phyloP scores from a whole-genome alignment of 1,284 basidiomycete species.

The Cryptococcus jaspeensis region DNA sequence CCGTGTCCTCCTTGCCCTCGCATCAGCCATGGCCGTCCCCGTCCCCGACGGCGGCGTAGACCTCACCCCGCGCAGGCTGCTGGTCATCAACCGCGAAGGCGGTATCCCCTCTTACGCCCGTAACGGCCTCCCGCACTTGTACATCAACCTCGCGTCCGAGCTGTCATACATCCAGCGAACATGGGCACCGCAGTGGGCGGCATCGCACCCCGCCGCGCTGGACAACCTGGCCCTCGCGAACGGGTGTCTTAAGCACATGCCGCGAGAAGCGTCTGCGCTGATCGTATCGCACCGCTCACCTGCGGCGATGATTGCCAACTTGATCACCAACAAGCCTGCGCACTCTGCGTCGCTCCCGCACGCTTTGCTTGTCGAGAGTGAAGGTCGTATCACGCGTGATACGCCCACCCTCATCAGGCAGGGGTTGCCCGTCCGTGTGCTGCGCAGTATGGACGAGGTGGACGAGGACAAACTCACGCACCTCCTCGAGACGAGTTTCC shows the following conservation, averaged over 20 bases:
- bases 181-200: slow-evolving; percentile 74
- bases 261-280: slow-evolving; percentile 84
- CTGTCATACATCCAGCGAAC: slow-evolving; percentile 81
- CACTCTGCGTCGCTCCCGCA: slow-evolving; percentile 93
- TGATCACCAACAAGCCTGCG: slow-evolving; percentile 98
- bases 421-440: slow-evolving; percentile 81
- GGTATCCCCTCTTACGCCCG: slow-evolving; percentile 98
- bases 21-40: slow-evolving; percentile 70
- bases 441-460: slow-evolving; percentile 63
- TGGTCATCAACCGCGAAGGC: slow-evolving; percentile 97
- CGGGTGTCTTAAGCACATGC: slow-evolving; percentile 90
- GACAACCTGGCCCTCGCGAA: slow-evolving; percentile 83
- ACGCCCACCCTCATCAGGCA: slow-evolving; percentile 91
- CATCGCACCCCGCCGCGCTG: slow-evolving; percentile 80
- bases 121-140: slow-evolving; percentile 87
- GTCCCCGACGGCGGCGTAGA: slow-evolving; percentile 50
- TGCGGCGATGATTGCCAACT: slow-evolving; percentile 89
- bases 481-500: slow-evolving; percentile 85
- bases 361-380: slow-evolving; percentile 74
- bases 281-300: slow-evolving; percentile 98
- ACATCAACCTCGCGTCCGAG: slow-evolving; percentile 92
- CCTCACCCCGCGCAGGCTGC: slow-evolving; percentile 85
- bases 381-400: slow-evolving; percentile 77
- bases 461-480: slow-evolving; percentile 73
- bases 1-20: slow-evolving; percentile 83